Evolutionary conservation across 2,329 filamentous ascomycete genomes (phyloP), one percentile per base, ranked within the genome.

Genomic region (Byssoonygena ceratinophila): DNA sequence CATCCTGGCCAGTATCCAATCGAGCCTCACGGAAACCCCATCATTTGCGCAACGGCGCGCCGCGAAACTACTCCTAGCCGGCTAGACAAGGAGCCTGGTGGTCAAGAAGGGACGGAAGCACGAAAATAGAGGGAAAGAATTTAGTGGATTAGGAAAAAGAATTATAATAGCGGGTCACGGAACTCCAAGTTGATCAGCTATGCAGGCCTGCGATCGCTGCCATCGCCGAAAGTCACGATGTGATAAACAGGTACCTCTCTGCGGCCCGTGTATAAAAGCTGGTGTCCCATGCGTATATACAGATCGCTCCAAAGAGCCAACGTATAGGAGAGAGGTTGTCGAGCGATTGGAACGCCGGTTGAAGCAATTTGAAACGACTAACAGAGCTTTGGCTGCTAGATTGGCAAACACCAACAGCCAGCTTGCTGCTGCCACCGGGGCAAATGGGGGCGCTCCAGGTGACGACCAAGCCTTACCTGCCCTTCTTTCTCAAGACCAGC

Each of bases 161-260:
- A 23, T 40, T 22, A 40, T 40, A 40, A 40, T 40, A 40, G 6
- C 20, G 40, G 20, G 20, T 20, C 18, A 6, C 32, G 41, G 5
- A 32, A 22, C 23, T 34, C 32, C 44, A 44, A 32, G 9, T 25
- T 46, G 50, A 52, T 52, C 34, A 44, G 54, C 41, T 39, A 56
- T 56, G 54, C 54, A 56, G 37, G 68, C 68, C 9, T 71, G 68
- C 58, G 69, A 71, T 39, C 64, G 67, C 47, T 72, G 71, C 55
- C 70, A 73, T 56, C 63, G 64, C 32, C 59, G 70, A 40, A 73
- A 73, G 55, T 68, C 67, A 29, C 64, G 64, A 36, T 73, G 71
- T 55, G 69, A 73, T 60, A 71, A 70, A 49, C 54, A 58, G 20
- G 64, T 62, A 4, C 69, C 59, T 4, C 23, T 68, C 32, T 73